phyloP scores from a whole-genome alignment of 164 flowering plant species.

The Stephania cephalantha region DNA sequence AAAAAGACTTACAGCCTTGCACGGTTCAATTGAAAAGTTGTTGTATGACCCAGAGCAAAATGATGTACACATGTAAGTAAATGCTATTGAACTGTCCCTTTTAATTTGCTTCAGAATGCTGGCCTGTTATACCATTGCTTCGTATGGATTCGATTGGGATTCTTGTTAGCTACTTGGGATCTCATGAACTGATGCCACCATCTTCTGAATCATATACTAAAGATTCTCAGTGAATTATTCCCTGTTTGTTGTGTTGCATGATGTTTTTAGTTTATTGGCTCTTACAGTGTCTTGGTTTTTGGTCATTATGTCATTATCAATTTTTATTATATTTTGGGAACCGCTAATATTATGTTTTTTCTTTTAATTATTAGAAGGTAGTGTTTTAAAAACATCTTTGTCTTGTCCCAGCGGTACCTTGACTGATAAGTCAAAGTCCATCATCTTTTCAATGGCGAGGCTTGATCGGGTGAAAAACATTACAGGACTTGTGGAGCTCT shows the following conservation, averaged over 20 bases:
- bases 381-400: not conserved
- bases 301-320: not conserved
- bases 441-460: slow-evolving; percentile 96
- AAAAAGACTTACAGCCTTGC: slow-evolving; percentile 71
- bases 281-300: not conserved
- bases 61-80: slow-evolving; percentile 71
- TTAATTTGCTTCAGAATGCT: not conserved
- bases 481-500: slow-evolving; percentile 84
- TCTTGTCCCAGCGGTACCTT: slow-evolving; percentile 55
- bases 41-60: slow-evolving; percentile 70
- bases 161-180: not conserved
- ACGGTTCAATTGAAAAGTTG: slow-evolving; percentile 65
- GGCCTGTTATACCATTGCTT: not conserved
- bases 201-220: not conserved
- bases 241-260: not conserved
- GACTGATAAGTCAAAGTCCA: slow-evolving; percentile 78
- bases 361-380: not conserved
- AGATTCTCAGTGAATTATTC: not conserved
- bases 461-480: slow-evolving; percentile 90
- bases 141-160: not conserved
- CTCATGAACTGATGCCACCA: not conserved
- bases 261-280: not conserved
- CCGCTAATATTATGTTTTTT: not conserved
- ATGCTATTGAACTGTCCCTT: not conserved
- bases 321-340: not conserved